phyloP scores from a whole-genome alignment of 2,329 filamentous ascomycete genomes.

The Curvularia spicifera region DNA sequence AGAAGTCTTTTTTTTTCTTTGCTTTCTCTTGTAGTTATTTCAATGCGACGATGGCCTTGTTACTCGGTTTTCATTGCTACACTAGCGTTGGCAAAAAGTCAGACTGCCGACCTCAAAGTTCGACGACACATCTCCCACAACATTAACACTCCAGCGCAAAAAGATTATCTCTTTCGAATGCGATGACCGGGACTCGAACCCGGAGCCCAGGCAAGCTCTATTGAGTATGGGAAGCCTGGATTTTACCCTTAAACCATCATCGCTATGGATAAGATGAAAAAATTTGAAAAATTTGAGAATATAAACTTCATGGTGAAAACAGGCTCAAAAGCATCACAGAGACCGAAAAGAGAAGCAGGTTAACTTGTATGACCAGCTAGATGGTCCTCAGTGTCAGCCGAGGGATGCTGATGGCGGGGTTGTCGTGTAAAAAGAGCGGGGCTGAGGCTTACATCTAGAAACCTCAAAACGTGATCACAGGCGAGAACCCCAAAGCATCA shows the following conservation, averaged over 20 bases:
- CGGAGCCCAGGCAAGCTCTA: constrained; percentile 31
- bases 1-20: neutral
- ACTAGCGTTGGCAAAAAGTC: constrained; percentile 3
- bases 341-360: neutral
- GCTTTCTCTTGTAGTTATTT: neutral
- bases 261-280: constrained; percentile 8
- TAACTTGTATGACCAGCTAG: neutral
- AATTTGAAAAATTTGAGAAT: neutral
- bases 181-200: constrained; percentile 37
- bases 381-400: neutral
- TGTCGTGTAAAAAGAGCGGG: constrained; percentile 6
- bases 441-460: neutral
- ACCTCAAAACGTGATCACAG: neutral
- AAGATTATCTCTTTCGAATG: constrained; percentile 8
- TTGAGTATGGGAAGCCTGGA: constrained; percentile 38
- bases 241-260: constrained; percentile 43
- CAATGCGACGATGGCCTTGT: too few relatives aligned
- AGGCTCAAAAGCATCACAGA: neutral
- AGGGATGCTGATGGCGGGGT: neutral
- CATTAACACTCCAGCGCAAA: neutral
- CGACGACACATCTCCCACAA: neutral
- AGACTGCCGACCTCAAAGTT: neutral
- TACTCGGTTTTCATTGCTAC: neutral
- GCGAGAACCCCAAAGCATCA: neutral
- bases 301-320: neutral